Evolutionary conservation across 345 rosid genomes (phyloP).

Genomic region (Combretum micranthum): DNA sequence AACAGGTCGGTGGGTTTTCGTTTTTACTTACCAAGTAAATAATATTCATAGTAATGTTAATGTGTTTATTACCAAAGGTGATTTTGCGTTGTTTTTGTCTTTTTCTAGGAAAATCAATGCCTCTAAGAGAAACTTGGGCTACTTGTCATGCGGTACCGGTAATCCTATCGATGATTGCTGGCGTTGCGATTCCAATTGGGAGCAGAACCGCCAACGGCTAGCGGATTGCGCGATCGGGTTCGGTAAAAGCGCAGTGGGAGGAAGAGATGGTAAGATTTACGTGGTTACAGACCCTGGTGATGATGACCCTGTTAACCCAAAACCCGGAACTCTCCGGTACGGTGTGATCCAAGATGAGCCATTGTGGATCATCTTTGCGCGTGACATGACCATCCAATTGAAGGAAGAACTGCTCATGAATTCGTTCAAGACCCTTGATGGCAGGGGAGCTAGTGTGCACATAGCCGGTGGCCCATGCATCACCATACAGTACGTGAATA

Average conservation of each 20-base stretch:
- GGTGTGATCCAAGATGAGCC: conserved; percentile 73
- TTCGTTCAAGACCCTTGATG: conserved; percentile 76
- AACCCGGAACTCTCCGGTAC: conserved; percentile 60
- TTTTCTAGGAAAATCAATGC: conserved; percentile 48
- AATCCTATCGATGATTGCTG: conserved; percentile 87
- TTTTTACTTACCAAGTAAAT: too few species aligned
- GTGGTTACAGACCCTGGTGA: conserved; percentile 56
- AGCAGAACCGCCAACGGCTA: conserved; percentile 53
- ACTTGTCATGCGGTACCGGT: conserved; percentile 61
- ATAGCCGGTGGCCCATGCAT: conserved; percentile 84
- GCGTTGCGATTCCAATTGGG: conserved; percentile 77
- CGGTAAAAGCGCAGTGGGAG: conserved; percentile 70
- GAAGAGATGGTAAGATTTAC: conserved; percentile 67
- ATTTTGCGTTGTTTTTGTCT: background rate
- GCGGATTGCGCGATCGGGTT: conserved; percentile 80
- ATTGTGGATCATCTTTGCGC: conserved; percentile 61
- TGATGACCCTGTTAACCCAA: conserved; percentile 60
- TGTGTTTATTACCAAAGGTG: background rate
- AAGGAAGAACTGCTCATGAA: conserved; percentile 83
- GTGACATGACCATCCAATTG: conserved; percentile 68
- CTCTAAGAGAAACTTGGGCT: conserved; percentile 59
- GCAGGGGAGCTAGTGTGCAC: conserved; percentile 76
- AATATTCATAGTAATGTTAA: background rate
- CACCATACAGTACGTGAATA: conserved; percentile 64
- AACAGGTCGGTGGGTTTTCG: too few species aligned